Base-by-base conservation (phyloP, 2,329 filamentous ascomycete genomes). In the Aspergillus ibericus region DNA sequence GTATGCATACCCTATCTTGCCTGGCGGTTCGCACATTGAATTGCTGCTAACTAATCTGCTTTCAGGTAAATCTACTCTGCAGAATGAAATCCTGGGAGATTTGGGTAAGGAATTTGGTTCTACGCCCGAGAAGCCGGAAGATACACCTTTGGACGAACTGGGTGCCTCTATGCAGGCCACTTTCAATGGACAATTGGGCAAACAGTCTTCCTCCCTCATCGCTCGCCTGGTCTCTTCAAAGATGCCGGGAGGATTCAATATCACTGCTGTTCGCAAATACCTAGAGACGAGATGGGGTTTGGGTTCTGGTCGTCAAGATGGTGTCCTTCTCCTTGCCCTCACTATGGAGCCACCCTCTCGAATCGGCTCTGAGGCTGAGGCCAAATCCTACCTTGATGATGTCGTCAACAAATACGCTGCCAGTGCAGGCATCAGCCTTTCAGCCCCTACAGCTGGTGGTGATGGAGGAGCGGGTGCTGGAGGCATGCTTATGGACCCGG, bases 401-500 rank as follows among this genome's bases (percentile, higher is more conserved):
- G 87, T 93, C 40, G 79, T 92, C 29, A 90, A 96, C 71, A 96
- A 96, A 75, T 98, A 98, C 74, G 93, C 95, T 52, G 78, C 86
- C 27, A 87, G 86, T 61, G 88, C 90, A 47, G 95, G 95, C 60
- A 88, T 99, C 76, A 96, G 82, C 75, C 80, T 99, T 59, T 89
- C 92, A 5, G 87, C 90, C 6, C 87, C 89, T 27, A 72, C 81
- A 18, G 84, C 91, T 25, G 85, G 89, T 53, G 89, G 88, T 60
- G 92, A 91, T 63, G 85, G 85, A 61, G 89, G 87, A 55, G 88
- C 83, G 56, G 89, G 84, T 61, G 85, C 82, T 58, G 85, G 83
- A 56, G 93, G 93, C 73, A 98, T 99, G 95, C 96, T 99, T 91
- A 98, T 99, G 93, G 95, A 99, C 71, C 95, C 95, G 8, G 95